phyloP scores from a whole-genome alignment of 2,329 filamentous ascomycete genomes.

The Geosmithia flava region DNA sequence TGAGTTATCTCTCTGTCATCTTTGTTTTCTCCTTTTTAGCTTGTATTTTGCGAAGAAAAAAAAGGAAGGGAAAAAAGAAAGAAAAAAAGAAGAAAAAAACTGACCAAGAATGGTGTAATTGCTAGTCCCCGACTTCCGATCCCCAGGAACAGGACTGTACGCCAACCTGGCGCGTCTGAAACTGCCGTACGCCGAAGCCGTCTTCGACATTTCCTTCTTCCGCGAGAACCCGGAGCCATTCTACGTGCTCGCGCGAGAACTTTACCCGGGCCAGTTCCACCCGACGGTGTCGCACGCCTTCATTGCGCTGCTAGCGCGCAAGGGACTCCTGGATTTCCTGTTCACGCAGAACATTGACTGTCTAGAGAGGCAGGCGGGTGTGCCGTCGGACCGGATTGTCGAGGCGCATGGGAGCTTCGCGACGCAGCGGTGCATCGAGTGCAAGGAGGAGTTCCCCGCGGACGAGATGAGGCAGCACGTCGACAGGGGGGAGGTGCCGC shows the following conservation, averaged over 20 bases:
- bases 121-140: slow-evolving; percentile 87
- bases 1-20: slow-evolving; percentile 16
- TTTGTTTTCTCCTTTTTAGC: too few relatives aligned
- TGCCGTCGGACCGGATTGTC: slow-evolving; percentile 69
- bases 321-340: slow-evolving; percentile 67
- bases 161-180: slow-evolving; percentile 79
- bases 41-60: too few relatives aligned
- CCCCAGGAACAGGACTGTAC: slow-evolving; percentile 86
- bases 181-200: slow-evolving; percentile 79
- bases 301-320: slow-evolving; percentile 67
- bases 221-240: slow-evolving; percentile 74
- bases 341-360: slow-evolving; percentile 99
- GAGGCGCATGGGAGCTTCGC: slow-evolving; percentile 96
- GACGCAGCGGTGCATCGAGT: slow-evolving; percentile 82
- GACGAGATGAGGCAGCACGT: slow-evolving; percentile 64
- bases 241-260: slow-evolving; percentile 81
- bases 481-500: slow-evolving; percentile 53
- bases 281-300: slow-evolving; percentile 89
- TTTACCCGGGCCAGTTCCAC: slow-evolving; percentile 80
- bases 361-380: slow-evolving; percentile 75
- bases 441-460: slow-evolving; percentile 58
- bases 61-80: too few relatives aligned
- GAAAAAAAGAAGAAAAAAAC: too few relatives aligned
- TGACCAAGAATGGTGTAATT: neutral
- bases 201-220: slow-evolving; percentile 92